Conservation (phyloP, 2,329 filamentous ascomycete genomes). For the Lachnellula occidentalis region DNA sequence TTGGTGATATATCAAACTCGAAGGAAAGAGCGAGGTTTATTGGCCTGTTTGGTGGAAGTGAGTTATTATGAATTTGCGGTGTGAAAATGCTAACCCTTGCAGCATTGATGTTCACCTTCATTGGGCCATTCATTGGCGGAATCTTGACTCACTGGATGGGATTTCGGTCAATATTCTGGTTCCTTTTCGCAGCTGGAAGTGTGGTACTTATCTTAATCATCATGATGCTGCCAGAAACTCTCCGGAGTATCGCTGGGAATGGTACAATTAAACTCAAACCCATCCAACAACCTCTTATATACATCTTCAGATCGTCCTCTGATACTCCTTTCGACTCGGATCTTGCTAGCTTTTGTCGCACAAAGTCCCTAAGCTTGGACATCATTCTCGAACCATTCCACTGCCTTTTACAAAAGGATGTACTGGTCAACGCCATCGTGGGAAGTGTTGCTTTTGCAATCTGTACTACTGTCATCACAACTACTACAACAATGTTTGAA, state of each 20-base stretch:
- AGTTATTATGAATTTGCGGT: not conserved
- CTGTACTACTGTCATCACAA: slow-evolving; percentile 42
- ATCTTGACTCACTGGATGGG: slow-evolving; percentile 38
- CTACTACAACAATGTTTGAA: slow-evolving; percentile 36
- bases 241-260: slow-evolving; percentile 23
- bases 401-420: slow-evolving; percentile 6
- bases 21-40: slow-evolving; percentile 60
- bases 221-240: slow-evolving; percentile 22
- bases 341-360: slow-evolving; percentile 29
- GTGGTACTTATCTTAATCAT: slow-evolving; percentile 28
- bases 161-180: slow-evolving; percentile 47
- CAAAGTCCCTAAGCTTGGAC: slow-evolving; percentile 34
- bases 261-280: slow-evolving; percentile 28
- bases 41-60: slow-evolving; percentile 41
- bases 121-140: slow-evolving; percentile 46
- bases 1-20: slow-evolving; percentile 57
- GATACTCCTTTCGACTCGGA: slow-evolving; percentile 2
- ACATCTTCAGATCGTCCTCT: slow-evolving; percentile 1
- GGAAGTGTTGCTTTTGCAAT: slow-evolving; percentile 39
- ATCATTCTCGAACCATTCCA: slow-evolving; percentile 6
- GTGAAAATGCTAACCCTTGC: slow-evolving; percentile 3
- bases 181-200: slow-evolving; percentile 41
- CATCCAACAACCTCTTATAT: slow-evolving; percentile 33
- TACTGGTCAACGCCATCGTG: slow-evolving; percentile 31
- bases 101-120: slow-evolving; percentile 30